Evolutionary conservation across 164 flowering plant genomes (phyloP), one percentile per base, ranked within the genome.

Genomic region (Cinnamomum chago): DNA sequence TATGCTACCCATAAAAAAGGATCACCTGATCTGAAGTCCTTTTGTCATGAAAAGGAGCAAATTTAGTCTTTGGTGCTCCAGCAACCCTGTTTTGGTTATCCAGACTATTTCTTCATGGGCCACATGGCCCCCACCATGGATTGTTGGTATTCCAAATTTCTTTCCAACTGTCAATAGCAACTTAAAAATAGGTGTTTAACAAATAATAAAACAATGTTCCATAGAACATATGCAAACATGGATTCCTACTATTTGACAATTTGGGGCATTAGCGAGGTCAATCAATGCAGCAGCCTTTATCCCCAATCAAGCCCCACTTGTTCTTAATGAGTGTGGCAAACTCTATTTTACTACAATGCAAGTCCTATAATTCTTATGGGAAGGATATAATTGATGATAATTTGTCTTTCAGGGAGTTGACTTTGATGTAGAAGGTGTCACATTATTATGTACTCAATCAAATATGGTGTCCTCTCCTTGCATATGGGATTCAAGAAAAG

Each of bases 341-440:
- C 47, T 20, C 17, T 55, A 55, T 2, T 14, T 55, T 17, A 14
- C 18, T 20, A 55, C n/a, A 20, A 15, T 55, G 17, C 60, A 55
- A 20, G 60, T 15, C 60, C 60, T 55, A 15, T 15, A 3, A 55
- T 55, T 55, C 60, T 55, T 15, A 3, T 55, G 17, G 60, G 17
- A 55, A 55, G 60, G 60, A 15, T n/a, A 55, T 28, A 23, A 6
- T 15, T 13, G 69, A 28, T 25, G 69, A 12, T 50, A 73, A 70
- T 62, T 79, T 75, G 70, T 58, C 14, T 74, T 81, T 70, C 86
- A 84, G 84, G 76, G 11, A 77, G 69, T 55, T 25, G 78, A 66
- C 35, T 25, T 51, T 70, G 33, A 58, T 25, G 70, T 71, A 65
- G 83, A 3, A 4, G 75, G 73, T 62, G 7, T 22, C 51, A 68